Base-by-base conservation (phyloP, 176 grass and related monocot genomes). In the Lolium multiflorum region DNA sequence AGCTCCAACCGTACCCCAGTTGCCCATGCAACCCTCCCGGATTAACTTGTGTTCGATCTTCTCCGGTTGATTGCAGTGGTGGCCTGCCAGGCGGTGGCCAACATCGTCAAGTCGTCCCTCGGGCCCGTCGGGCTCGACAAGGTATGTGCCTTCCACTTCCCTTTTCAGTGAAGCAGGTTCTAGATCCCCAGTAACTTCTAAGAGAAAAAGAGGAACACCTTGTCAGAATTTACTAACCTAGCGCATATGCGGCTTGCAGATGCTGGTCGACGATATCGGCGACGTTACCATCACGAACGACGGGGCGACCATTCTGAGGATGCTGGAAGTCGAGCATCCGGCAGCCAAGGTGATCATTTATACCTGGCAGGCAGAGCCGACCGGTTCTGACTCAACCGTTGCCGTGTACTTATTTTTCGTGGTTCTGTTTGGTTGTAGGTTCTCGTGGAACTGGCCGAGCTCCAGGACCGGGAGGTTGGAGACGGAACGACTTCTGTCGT, bases 271-370 rank as follows among this genome's bases (percentile, higher is more conserved):
- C 81, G 94, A 99, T 82, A 99, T 99, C 28, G 97, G 97, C 74
- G 93, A 98, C 71, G 96, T 98, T 69, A 98, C 93, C 25, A 98
- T 96, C 43, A 96, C 96, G 41, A 94, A 98, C 66, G 96, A 98
- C 69, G 96, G 96, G 5, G 90, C 93, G 47, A 98, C 92, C 44
- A 98, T 98, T 84, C 55, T 94, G 17, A 94, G 82, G 88, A 98
- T 98, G 93, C 85, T 98, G 79, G 96, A 98, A 83, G 90, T 98
- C 8, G 96, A 98, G 81, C 93, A 96, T 73, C 96, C 93, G 79
- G 90, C 93, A 55, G 94, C 94, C 50, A 96, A 96, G 94, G 94
- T 98, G 76, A 60, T 58, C 48, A 72, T 24, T 51, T 35, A 61
- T 18, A 38, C 38, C 22, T 63, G 63, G 6, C 25, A 31, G 62